Evolutionary conservation across 2,329 filamentous ascomycete genomes (phyloP).

Genomic region (Colletotrichum liaoningense): DNA sequence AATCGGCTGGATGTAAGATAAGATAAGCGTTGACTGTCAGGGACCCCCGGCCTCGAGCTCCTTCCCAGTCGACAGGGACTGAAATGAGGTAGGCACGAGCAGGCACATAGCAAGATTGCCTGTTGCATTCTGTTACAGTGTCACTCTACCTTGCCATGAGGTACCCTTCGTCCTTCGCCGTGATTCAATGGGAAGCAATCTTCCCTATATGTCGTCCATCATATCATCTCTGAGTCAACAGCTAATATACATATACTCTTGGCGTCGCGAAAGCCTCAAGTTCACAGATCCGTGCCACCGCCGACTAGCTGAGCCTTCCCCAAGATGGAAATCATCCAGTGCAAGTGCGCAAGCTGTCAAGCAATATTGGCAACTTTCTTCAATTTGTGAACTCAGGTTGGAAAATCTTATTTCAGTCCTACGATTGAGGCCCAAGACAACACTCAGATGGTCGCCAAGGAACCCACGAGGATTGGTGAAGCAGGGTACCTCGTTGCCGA

Average conservation of each 20-base stretch:
- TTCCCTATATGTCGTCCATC: neutral
- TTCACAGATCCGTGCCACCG: neutral
- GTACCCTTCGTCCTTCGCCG: neutral
- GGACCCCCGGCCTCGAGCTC: neutral
- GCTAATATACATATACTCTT: too few species aligned
- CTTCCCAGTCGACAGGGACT: neutral
- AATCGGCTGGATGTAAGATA: neutral
- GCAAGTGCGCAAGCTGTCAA: constrained; percentile 49
- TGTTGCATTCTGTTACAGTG: neutral
- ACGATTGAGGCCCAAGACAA: constrained; percentile 40
- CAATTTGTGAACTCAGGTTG: constrained; percentile 55
- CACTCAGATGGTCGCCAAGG: constrained; percentile 40
- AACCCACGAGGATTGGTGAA: constrained; percentile 44
- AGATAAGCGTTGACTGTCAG: neutral
- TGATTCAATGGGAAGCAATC: neutral
- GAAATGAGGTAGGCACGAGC: neutral
- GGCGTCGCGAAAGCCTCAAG: neutral
- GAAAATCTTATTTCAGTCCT: constrained; percentile 53
- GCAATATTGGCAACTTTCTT: constrained; percentile 43
- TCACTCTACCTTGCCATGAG: neutral
- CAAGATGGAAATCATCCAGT: constrained; percentile 49
- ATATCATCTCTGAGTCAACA: neutral
- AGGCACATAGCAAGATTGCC: neutral
- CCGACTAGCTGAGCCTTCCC: too few species aligned
- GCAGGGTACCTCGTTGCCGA: constrained; percentile 48